A percentile compares a stretch with the other conserved stretches of the same genome.
Conservation (phyloP, 371 early-diverging fungal genomes). For the Mucor circinelloides region DNA sequence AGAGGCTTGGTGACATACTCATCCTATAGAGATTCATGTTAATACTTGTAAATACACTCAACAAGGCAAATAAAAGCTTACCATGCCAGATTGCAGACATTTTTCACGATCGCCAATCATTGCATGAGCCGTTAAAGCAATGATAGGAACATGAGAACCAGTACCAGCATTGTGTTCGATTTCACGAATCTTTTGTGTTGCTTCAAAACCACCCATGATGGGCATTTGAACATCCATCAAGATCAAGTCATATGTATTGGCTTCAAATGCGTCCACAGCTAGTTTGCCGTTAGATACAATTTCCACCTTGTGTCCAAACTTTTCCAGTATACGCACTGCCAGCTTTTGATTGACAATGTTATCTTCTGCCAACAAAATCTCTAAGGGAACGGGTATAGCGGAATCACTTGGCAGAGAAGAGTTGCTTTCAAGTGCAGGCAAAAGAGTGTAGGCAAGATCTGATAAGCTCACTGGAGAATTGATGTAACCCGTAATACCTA, state of each 20-base stretch:
- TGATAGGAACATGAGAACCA: slow-evolving; percentile 65
- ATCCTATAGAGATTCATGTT: slow-evolving; percentile 37
- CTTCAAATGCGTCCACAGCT: slow-evolving; percentile 72
- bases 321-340: slow-evolving; percentile 74
- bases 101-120: slow-evolving; percentile 83
- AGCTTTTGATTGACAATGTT: slow-evolving; percentile 84
- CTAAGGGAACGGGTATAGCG: slow-evolving; percentile 54
- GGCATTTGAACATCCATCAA: slow-evolving; percentile 85
- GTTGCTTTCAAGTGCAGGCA: slow-evolving; percentile 71
- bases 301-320: slow-evolving; percentile 71
- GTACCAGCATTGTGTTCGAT: slow-evolving; percentile 54
- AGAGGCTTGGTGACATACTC: slow-evolving; percentile 78
- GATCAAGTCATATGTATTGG: slow-evolving; percentile 64
- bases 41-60: background rate
- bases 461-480: slow-evolving; percentile 60
- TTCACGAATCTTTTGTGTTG: slow-evolving; percentile 73
- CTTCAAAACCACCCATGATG: slow-evolving; percentile 79
- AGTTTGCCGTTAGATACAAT: slow-evolving; percentile 76
- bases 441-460: slow-evolving; percentile 65
- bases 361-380: slow-evolving; percentile 81
- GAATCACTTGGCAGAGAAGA: slow-evolving; percentile 63
- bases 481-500: slow-evolving; percentile 66
- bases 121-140: slow-evolving; percentile 80
- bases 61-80: slow-evolving; percentile 18
- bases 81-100: slow-evolving; percentile 77